These are phyloP conservation scores for Collybia sordida DNA, from an alignment of 768 basidiomycete species.

Conservation along the genomic window DNA sequence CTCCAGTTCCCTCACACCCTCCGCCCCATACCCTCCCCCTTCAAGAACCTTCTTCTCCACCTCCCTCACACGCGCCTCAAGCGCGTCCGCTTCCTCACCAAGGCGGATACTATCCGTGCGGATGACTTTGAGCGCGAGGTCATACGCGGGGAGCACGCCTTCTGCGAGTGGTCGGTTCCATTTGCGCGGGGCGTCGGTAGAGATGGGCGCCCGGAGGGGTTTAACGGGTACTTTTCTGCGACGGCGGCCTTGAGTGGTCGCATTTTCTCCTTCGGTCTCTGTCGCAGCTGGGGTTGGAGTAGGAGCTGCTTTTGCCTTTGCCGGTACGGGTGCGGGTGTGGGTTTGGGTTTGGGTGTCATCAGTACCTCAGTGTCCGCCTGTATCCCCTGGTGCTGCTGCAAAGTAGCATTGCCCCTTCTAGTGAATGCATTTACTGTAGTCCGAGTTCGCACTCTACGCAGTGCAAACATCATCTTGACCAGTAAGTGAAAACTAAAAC, in stretches of 20 bases:
- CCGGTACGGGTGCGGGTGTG: conserved; percentile 8
- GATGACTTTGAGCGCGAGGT: conserved; percentile 78
- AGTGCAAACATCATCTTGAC: conserved; percentile 23
- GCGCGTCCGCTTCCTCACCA: conserved; percentile 39
- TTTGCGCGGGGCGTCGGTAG: conserved; percentile 47
- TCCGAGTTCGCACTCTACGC: conserved; percentile 21
- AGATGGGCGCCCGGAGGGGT: conserved; percentile 50
- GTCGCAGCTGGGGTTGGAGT: conserved; percentile 1
- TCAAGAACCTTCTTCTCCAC: conserved; percentile 22
- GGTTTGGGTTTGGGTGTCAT: conserved; percentile 1
- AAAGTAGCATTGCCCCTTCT: conserved; percentile 24
- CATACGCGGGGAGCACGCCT: conserved; percentile 77
- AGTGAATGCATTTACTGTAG: conserved; percentile 13
- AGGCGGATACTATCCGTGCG: conserved; percentile 55
- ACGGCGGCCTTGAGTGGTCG: conserved; percentile 28
- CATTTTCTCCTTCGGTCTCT: conserved; percentile 1
- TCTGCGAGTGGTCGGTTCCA: conserved; percentile 65
- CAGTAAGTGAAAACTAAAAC: conserved; percentile 5
- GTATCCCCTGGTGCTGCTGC: neutral
- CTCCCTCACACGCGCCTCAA: conserved; percentile 29
- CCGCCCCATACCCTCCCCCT: conserved; percentile 23
- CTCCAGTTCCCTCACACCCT: conserved; percentile 28
- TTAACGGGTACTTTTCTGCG: conserved; percentile 21
- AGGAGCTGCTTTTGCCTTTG: conserved; percentile 7
- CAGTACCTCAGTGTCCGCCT: too few relatives aligned